phyloP scores from a whole-genome alignment of 2,329 filamentous ascomycete species.

The Penicillium sp. region DNA sequence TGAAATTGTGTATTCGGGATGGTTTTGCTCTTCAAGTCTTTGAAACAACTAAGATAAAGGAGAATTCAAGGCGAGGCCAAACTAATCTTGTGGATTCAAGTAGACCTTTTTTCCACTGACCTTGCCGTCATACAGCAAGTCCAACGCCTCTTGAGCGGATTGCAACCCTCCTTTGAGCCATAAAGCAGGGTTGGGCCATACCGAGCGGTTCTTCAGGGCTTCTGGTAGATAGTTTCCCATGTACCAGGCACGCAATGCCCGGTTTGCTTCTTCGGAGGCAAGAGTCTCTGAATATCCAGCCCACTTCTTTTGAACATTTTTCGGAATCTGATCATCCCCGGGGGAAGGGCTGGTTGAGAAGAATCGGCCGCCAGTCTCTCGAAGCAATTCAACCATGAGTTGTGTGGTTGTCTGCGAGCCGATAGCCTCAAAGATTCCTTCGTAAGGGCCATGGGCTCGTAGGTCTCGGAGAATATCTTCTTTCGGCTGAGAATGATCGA shows the following conservation, averaged over 20 bases:
- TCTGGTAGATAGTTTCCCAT: background rate
- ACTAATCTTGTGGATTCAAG: background rate
- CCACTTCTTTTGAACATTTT: background rate
- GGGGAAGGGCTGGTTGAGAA: background rate
- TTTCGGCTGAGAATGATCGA: background rate
- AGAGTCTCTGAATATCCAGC: background rate
- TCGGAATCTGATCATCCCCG: background rate
- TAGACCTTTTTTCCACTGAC: background rate
- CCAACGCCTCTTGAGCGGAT: background rate
- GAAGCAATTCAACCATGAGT: constrained; percentile 9
- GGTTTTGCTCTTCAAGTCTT: background rate
- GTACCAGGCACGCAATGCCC: background rate
- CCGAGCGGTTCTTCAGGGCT: background rate
- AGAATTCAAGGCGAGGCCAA: background rate
- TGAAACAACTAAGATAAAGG: background rate
- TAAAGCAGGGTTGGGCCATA: background rate
- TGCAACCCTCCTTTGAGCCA: background rate
- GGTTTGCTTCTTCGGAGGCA: background rate
- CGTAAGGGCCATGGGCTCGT: constrained; percentile 9
- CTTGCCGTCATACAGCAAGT: background rate
- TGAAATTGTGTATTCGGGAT: too few species aligned
- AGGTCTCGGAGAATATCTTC: background rate
- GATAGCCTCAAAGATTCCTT: constrained; percentile 10
- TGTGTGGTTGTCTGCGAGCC: background rate
- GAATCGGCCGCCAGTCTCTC: constrained; percentile 7